Evolutionary conservation across 805 yeast species (phyloP).

Genomic region (Candida patagonica): DNA sequence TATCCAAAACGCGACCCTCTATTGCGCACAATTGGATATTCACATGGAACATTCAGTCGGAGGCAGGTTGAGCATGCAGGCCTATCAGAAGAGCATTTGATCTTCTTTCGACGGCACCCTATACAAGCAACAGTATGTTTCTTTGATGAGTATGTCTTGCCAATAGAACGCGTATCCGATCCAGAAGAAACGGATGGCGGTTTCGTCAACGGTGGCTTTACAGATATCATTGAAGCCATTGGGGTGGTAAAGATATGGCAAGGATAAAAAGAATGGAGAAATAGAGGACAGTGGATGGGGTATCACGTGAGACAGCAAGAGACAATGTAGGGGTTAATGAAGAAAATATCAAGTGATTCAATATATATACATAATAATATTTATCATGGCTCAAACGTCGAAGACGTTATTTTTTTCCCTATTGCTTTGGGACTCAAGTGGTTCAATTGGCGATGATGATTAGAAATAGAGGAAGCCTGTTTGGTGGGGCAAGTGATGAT

Average conservation of each 20-base stretch:
- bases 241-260: not conserved
- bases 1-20: conserved; percentile 30
- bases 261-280: not conserved
- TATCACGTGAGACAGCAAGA: no score
- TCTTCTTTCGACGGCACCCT: conserved; percentile 30
- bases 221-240: not conserved
- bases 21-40: conserved; percentile 28
- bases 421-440: no score
- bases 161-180: not conserved
- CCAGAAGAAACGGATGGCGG: conserved; percentile 1
- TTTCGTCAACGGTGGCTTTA: not conserved
- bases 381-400: no score
- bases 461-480: no score
- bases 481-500: no score
- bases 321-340: no score
- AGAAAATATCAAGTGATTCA: no score
- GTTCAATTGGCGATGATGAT: no score
- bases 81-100: conserved; percentile 29
- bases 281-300: no score
- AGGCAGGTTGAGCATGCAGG: conserved; percentile 30
- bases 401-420: no score
- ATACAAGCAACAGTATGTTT: conserved; percentile 28
- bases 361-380: no score
- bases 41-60: conserved; percentile 25
- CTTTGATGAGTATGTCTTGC: conserved; percentile 13